A percentile compares a stretch with the other conserved stretches of the same genome.
phyloP scores from a whole-genome alignment of 345 rosid species.

The Eucalyptus sp. region DNA sequence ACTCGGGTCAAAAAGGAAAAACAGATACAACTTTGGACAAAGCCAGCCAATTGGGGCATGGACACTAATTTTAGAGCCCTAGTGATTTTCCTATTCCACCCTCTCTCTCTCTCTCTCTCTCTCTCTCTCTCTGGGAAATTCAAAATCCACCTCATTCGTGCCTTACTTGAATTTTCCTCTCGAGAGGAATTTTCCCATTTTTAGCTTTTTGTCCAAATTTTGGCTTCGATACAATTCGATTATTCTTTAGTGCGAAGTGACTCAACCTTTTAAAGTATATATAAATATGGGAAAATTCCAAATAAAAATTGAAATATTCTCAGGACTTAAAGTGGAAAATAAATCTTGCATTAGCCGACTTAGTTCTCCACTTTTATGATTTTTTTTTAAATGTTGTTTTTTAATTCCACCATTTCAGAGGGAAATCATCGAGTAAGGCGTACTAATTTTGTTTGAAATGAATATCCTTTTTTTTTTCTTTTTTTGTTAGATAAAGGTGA shows the following conservation, averaged over 20 bases:
- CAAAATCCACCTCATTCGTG: not conserved
- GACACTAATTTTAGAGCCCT: not conserved
- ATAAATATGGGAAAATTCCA: not conserved
- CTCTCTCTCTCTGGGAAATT: not conserved
- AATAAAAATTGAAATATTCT: not conserved
- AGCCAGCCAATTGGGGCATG: not conserved
- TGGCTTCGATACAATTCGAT: not conserved
- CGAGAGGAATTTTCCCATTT: not conserved
- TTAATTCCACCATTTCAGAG: not conserved
- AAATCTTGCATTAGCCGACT: no score
- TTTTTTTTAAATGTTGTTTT: not conserved
- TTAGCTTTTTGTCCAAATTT: not conserved
- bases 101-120: not conserved
- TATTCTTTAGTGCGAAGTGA: not conserved
- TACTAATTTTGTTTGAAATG: not conserved
- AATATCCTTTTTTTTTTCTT: fast-evolving
- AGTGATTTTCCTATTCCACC: not conserved
- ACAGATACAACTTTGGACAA: not conserved
- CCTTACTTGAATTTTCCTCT: not conserved
- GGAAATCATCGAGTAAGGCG: not conserved
- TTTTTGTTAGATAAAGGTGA: not conserved
- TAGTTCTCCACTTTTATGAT: no score
- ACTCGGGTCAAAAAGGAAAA: not conserved
- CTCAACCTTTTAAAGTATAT: not conserved
- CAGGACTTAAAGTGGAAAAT: no score